phyloP scores from a whole-genome alignment of 1,284 basidiomycete genomes.

The Puccinia polysora region DNA sequence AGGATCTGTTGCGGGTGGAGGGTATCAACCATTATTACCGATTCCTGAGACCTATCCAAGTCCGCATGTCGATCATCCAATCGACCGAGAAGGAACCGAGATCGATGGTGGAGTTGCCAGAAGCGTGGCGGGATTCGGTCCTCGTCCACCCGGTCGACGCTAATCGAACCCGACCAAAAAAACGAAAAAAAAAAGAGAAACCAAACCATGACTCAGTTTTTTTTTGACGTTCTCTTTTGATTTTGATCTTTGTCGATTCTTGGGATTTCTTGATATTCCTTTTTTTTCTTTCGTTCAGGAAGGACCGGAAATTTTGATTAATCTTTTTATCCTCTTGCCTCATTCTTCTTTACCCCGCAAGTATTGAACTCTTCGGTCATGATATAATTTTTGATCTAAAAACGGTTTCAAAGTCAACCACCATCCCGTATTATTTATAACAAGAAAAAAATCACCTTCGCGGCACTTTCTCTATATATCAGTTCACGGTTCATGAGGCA shows the following conservation, averaged over 20 bases:
- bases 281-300: no score
- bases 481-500: no score
- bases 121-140: slow-evolving; percentile 15
- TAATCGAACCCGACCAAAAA: not conserved
- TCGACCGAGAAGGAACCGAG: slow-evolving; percentile 5
- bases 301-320: no score
- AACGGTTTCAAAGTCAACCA: no score
- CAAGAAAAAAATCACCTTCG: no score
- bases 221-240: not conserved
- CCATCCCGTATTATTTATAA: no score
- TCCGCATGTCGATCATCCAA: slow-evolving; percentile 22
- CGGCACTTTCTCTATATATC: no score
- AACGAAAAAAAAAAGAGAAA: not conserved
- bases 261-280: no score
- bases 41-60: slow-evolving; percentile 29
- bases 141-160: slow-evolving; percentile 26
- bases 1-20: not conserved
- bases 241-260: not conserved
- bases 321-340: no score
- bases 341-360: no score
- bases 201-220: not conserved
- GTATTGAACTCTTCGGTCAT: no score
- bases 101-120: not conserved
- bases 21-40: not conserved
- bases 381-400: no score